Base-by-base conservation (phyloP, 2,329 filamentous ascomycete species). In the Helicocarpus griseus region DNA sequence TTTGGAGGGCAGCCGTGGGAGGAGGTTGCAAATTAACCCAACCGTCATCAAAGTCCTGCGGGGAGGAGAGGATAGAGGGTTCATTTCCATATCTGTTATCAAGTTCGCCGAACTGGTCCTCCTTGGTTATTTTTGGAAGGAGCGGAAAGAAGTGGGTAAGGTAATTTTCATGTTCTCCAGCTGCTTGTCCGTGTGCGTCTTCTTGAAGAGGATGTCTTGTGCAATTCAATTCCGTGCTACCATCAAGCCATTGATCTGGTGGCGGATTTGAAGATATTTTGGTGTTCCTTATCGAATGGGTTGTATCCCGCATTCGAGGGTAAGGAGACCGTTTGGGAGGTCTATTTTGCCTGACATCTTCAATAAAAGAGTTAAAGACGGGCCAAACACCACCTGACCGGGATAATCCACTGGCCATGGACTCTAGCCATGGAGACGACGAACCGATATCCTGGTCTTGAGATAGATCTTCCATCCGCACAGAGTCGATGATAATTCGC, bases 401-500 rank as follows among this genome's bases (percentile, higher is more conserved):
- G 8, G 39, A 43, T 19, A 48, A 39, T 31, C 47, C 38, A 11
- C 47, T 29, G 13, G 26, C 22, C 13, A 48, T 45, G 7, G 53
- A 49, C 31, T 54, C 38, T 1, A 50, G 11, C 53, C 46, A 52
- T 8, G 21, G n/a, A 21, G 43, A 44, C 5, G 33, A 22, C 22
- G 36, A 38, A 29, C 11, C 35, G 8, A 24, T 31, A 47, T 44
- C 38, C 19, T 22, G 48, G 28, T 3, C 2, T 9, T 2, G 11
- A 13, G 51, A 45, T 11, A 39, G n/a, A 19, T 22, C n/a, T 11
- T 48, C 28, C 11, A 45, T 39, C 7, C n/a, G 47, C 26, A 22
- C 21, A 33, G 46, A 17, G 11, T 70, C 63, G 4, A 61, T 56
- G 19, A 70, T 69, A 2, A 63, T 68, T 6, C 63, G 66, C 24